Conservation (phyloP, 78 protist species). For the Dictyostelium brefeldianum region DNA sequence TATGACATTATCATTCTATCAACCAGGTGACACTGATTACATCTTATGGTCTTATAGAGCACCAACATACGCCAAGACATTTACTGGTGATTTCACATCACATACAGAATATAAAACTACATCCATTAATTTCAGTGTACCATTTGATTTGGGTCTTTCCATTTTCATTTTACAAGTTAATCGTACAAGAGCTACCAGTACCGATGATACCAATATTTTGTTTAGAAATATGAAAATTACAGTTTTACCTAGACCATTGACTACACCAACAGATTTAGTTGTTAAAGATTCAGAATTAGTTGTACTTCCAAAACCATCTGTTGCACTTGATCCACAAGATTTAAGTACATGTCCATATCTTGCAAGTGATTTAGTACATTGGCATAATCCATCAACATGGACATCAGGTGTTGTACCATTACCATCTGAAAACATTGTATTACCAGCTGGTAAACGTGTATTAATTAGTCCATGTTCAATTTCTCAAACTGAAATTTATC, state of each 20-base stretch:
- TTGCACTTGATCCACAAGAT: conserved; percentile 7
- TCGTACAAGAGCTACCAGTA: not conserved
- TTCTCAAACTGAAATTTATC: conserved; percentile 20
- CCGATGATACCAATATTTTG: not conserved
- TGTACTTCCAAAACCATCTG: conserved; percentile 7
- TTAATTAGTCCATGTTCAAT: conserved; percentile 56
- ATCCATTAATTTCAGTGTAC: not conserved
- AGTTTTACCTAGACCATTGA: not conserved
- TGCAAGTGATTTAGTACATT: not conserved
- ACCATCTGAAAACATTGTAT: not conserved
- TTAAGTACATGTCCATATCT: conserved; percentile 55
- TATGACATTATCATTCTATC: not conserved
- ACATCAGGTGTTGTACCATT: conserved; percentile 20
- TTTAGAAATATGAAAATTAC: not conserved
- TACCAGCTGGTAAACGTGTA: conserved; percentile 44
- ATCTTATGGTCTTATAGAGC: not conserved
- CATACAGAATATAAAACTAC: not conserved
- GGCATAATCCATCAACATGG: conserved; percentile 80
- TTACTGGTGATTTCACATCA: conserved; percentile 26
- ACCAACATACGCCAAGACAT: not conserved
- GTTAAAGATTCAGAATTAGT: conserved; percentile 21
- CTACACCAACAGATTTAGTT: conserved; percentile 3
- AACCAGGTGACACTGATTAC: not conserved
- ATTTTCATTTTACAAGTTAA: not conserved
- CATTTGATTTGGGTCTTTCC: not conserved